Base-by-base conservation (phyloP, 306 rosid genomes). In the Adenanthera pavonina region DNA sequence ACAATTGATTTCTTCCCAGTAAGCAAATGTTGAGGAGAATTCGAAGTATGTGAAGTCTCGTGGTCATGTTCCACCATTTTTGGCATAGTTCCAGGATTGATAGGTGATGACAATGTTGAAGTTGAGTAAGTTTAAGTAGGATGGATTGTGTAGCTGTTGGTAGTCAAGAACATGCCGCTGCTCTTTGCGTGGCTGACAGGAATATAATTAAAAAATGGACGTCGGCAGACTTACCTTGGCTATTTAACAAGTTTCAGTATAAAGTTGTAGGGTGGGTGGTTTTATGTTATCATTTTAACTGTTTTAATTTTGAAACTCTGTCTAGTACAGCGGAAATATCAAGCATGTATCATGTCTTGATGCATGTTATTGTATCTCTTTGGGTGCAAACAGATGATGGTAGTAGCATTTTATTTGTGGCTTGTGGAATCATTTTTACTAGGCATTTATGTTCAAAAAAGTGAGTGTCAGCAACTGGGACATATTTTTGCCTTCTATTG, bases 91-190 rank as follows among this genome's bases (percentile, higher is more conserved):
- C 34, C 46, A 49, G 67, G 67, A 72, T 38, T 35, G 46, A 52
- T 35, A 4, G 49, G 62, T 48, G 11, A 51, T 72, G 77, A 6
- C 35, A 44, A 47, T 51, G 4, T 72, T 38, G 30, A 72, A 19
- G 54, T 56, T 57, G 57, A 78, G 33, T 51, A 57, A 61, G 53
- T 79, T 80, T 19, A 13, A 34, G n/a, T 46, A 13, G 49, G 62
- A 70, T 46, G 78, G 43, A 71, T 6, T 34, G 25, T 41, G 33
- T 40, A 64, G 75, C 17, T 1, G 9, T 60, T 59, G 35, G 72
- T 56, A 19, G 62, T 56, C 62, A 0, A 56, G 62, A 19, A 8
- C 62, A n/a, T 56, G 33, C 10, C 15, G 52, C 44, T 20, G 35
- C 14, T 57, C 2, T 43, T 65, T 81, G 51, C 44, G 48, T 41